Conservation (phyloP, 768 basidiomycete species). For the Suillus americanus region DNA sequence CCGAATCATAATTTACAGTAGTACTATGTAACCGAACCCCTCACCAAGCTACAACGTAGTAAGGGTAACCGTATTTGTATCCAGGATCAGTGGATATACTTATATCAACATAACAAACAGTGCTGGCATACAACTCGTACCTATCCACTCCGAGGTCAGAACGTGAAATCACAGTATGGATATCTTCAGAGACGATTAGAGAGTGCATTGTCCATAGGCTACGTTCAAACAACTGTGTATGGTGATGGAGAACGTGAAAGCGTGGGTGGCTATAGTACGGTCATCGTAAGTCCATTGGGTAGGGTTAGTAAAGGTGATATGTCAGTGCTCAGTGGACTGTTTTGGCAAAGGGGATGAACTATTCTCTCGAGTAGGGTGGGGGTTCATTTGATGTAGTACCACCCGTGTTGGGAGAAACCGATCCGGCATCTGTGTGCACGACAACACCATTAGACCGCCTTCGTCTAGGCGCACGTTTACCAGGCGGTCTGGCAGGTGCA, state of each 20-base stretch:
- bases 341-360: not conserved
- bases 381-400: constrained; percentile 12
- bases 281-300: constrained; percentile 11
- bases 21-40: not conserved
- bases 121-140: not conserved
- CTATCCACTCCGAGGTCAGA: not conserved
- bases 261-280: constrained; percentile 1
- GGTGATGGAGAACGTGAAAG: constrained; percentile 11
- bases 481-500: not conserved
- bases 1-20: not conserved
- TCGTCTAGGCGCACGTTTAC: not conserved
- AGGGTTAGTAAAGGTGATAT: not conserved
- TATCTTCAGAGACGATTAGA: constrained; percentile 7
- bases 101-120: not conserved
- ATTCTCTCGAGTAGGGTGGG: constrained; percentile 24
- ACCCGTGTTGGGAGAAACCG: constrained; percentile 2
- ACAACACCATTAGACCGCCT: constrained; percentile 14
- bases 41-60: not conserved
- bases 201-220: constrained; percentile 19
- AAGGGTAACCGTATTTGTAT: not conserved
- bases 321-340: not conserved
- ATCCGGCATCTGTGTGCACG: constrained; percentile 30
- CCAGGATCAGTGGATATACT: not conserved
- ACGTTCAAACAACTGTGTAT: constrained; percentile 8
- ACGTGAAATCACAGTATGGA: not conserved